These are phyloP conservation scores for Nicotiana knightiana DNA, from an alignment of 257 asterid genomes.

Conservation along the genomic window DNA sequence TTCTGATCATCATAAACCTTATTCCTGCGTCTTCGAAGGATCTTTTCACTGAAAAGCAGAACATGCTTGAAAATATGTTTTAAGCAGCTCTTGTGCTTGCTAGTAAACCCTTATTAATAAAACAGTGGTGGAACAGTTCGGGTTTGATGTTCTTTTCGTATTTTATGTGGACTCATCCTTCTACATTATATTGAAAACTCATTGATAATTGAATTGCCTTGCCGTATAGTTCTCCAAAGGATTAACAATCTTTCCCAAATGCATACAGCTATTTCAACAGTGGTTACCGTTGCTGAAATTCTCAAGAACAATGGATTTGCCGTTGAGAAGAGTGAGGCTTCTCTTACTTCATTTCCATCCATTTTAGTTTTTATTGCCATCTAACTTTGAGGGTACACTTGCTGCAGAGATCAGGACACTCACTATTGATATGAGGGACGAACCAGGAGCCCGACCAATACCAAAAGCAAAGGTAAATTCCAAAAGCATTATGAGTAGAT, in stretches of 20 bases:
- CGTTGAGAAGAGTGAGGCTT: constrained; percentile 53
- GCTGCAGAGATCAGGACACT: constrained; percentile 56
- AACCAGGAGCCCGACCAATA: constrained; percentile 51
- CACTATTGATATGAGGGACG: constrained; percentile 69
- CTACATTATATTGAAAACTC: background rate
- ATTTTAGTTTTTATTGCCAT: background rate
- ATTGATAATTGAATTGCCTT: background rate
- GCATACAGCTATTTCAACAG: constrained; percentile 60
- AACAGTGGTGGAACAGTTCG: background rate
- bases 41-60: background rate
- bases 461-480: constrained; percentile 64
- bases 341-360: background rate
- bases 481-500: background rate
- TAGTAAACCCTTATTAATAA: background rate
- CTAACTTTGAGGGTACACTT: background rate
- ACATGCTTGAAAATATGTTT: background rate
- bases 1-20: background rate
- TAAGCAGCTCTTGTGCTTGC: background rate
- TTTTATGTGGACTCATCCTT: background rate
- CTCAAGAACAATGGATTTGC: constrained; percentile 71
- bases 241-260: constrained; percentile 1
- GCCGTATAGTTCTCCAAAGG: background rate
- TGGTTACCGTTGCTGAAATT: constrained; percentile 69
- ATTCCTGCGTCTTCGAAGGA: background rate
- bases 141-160: background rate